Evolutionary conservation across 331 rosid genomes (phyloP), one percentile per base, ranked within the genome.

Genomic region (Dryas integrifolia): DNA sequence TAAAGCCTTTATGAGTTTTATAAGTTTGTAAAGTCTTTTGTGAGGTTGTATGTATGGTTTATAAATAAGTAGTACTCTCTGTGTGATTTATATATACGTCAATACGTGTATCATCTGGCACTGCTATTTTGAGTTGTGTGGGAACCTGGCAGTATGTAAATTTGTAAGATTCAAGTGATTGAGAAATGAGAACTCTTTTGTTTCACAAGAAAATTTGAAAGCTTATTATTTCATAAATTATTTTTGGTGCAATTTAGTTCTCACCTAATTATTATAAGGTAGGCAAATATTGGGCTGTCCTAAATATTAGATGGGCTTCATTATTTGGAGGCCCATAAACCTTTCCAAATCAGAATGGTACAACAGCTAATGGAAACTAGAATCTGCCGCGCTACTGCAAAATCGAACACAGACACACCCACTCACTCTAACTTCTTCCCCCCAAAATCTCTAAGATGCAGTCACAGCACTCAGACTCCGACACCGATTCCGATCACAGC

Each of bases 391-490:
- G 74, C 74, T 40, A 21, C 13, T 39, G 26, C n/a, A 10, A 52
- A 67, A 35, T 0, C 55, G 4, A 35, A 14, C 9, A 35, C 9
- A 35, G 45, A 59, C 35, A 30, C 35, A 44, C 38, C 38, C 9
- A 24, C 16, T 57, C n/a, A 21, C 30, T 49, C 9, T 0, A 6
- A 3, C 47, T 39, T 0, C 21, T 35, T n/a, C 13, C 12, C 38
- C 35, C 10, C 12, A 18, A 9, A 68, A 10, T 30, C 47, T 58
- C 48, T 56, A 78, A 46, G 73, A 92, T 92, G 96, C 65, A 64
- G 14, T 72, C 92, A 40, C 44, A 72, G 13, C 58, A 13, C 52
- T 88, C 91, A 18, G 96, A 91, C 67, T 89, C 96, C 52, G 98
- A 90, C 58, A 47, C 78, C 35, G 88, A 86, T n/a, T 72, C 90